A percentile compares a stretch with the other conserved stretches of the same genome.
Evolutionary conservation across 2,329 filamentous ascomycete genomes (phyloP).

Genomic region (Ophiostoma perfectum): DNA sequence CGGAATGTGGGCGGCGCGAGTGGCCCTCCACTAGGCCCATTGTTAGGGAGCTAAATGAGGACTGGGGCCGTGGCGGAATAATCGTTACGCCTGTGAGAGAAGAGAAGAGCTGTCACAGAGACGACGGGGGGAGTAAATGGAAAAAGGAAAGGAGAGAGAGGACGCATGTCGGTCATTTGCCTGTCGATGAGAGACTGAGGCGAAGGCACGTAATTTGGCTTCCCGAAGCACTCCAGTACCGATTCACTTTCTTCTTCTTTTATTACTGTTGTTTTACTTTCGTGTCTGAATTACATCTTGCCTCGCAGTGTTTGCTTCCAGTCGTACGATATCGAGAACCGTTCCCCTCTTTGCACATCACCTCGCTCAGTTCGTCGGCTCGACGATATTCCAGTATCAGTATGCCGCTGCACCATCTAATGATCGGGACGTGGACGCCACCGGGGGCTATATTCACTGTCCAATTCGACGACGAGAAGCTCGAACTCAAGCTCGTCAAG

Average conservation of each 20-base stretch:
- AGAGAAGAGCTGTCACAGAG: not conserved
- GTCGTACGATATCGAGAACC: not conserved
- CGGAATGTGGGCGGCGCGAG: conserved; percentile 8
- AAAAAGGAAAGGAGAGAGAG: not conserved
- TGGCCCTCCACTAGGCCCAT: not conserved
- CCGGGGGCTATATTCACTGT: conserved; percentile 88
- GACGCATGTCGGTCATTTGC: not conserved
- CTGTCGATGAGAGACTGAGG: not conserved
- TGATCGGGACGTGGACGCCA: conserved; percentile 88
- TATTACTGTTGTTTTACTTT: not conserved
- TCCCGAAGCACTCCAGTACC: not conserved
- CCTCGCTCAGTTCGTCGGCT: not conserved
- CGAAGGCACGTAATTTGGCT: not conserved
- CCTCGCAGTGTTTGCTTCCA: not conserved
- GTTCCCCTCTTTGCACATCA: not conserved
- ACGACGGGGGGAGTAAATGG: not conserved
- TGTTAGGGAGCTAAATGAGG: not conserved
- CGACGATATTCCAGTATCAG: conserved; percentile 41
- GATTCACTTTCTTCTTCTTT: not conserved
- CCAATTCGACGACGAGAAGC: conserved; percentile 74
- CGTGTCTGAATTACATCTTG: not conserved
- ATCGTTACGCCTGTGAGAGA: conserved; percentile 18
- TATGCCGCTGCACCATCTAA: conserved; percentile 79
- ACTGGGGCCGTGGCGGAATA: conserved; percentile 15
- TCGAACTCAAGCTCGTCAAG: conserved; percentile 70